These are phyloP conservation scores for Penicillium sp. DNA, from an alignment of 2,329 filamentous ascomycete genomes.

Conservation along the genomic window DNA sequence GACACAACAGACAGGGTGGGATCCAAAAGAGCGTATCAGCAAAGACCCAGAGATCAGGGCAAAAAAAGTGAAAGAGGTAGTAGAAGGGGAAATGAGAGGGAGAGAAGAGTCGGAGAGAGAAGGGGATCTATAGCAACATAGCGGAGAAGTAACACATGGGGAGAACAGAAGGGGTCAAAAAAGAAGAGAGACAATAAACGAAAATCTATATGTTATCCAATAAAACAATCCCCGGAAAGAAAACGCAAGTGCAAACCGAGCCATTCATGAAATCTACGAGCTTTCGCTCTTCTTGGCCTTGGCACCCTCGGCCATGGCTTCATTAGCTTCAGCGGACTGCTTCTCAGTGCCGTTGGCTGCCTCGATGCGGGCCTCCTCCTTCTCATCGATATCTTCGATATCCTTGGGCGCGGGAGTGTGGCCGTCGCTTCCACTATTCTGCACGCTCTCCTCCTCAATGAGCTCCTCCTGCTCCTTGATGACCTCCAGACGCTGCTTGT, in stretches of 20 bases:
- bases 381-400: conserved; percentile 90
- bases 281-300: conserved; percentile 30
- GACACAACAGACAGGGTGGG: neutral
- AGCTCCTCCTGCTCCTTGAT: conserved; percentile 98
- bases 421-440: conserved; percentile 77
- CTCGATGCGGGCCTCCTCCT: conserved; percentile 65
- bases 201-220: conserved; percentile 15
- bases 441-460: conserved; percentile 94
- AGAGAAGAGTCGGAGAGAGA: conserved; percentile 3
- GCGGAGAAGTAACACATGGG: conserved; percentile 21
- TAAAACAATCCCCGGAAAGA: conserved; percentile 8
- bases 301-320: conserved; percentile 42
- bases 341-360: conserved; percentile 37
- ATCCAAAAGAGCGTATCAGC: neutral
- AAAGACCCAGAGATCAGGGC: neutral
- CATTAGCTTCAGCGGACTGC: conserved; percentile 50
- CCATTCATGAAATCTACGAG: conserved; percentile 16
- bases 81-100: conserved; percentile 9
- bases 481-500: conserved; percentile 98
- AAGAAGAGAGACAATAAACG: conserved; percentile 3
- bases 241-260: conserved; percentile 9
- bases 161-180: conserved; percentile 10
- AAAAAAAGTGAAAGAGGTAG: neutral
- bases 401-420: conserved; percentile 76
- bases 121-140: conserved; percentile 24